Percentiles rank a stretch among this genome's conserved stretches.
Evolutionary conservation across 139 green algal genomes (phyloP).

Genomic region (Penium margaritaceum): DNA sequence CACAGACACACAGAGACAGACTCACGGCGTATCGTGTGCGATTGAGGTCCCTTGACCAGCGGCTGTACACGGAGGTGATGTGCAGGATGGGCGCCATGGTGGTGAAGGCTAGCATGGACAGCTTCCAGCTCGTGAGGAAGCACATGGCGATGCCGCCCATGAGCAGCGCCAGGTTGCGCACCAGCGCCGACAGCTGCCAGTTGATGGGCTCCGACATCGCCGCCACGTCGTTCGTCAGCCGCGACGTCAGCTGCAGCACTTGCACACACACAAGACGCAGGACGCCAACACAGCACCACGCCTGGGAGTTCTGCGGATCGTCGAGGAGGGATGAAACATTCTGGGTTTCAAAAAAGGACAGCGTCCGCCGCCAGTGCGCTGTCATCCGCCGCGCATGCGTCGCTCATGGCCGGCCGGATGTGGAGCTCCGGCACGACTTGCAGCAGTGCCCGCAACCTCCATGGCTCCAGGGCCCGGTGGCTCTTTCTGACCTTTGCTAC

Average conservation of each 20-base stretch:
- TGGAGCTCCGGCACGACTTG: no score
- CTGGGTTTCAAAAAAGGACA: no score
- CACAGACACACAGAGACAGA: not conserved
- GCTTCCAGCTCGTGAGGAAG: conserved; percentile 52
- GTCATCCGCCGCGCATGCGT: no score
- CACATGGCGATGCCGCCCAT: conserved; percentile 48
- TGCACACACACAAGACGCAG: no score
- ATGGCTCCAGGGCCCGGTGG: no score
- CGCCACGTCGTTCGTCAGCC: conserved; percentile 45
- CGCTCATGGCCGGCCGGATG: no score
- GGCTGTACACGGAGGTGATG: conserved; percentile 48
- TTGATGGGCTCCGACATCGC: conserved; percentile 43
- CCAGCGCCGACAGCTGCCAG: conserved; percentile 36
- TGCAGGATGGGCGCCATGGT: conserved; percentile 52
- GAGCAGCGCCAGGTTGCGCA: conserved; percentile 33
- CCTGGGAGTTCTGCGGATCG: no score
- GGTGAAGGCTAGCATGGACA: conserved; percentile 54
- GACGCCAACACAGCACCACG: no score
- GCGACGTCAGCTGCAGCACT: conserved; percentile 33
- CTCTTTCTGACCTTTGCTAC: no score
- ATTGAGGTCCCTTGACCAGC: conserved; percentile 48
- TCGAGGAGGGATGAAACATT: no score
- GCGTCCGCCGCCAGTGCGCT: no score
- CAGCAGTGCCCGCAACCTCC: no score
- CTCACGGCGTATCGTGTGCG: conserved; percentile 40